Evolutionary conservation across 208 protist species (phyloP).

Genomic region (Acanthamoeba lenticulata): DNA sequence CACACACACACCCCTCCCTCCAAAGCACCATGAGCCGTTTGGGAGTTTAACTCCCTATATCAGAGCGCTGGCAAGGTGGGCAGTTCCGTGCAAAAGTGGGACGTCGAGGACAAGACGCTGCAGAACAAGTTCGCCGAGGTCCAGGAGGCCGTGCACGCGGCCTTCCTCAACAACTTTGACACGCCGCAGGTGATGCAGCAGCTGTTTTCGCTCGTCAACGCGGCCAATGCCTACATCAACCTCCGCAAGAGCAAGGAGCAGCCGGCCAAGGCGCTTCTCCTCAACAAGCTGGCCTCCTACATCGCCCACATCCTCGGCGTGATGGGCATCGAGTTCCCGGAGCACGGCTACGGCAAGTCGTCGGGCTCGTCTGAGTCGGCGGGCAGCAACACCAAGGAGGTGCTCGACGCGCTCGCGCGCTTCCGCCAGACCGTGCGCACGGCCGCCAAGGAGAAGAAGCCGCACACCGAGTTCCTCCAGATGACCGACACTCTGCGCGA

Average conservation of each 20-base stretch:
- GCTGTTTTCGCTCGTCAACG: conserved; percentile 88
- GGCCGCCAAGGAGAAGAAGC: conserved; percentile 67
- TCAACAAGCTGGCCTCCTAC: conserved; percentile 90
- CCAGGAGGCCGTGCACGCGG: conserved; percentile 89
- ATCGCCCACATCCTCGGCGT: conserved; percentile 93
- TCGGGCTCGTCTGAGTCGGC: not conserved
- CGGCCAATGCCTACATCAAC: conserved; percentile 90
- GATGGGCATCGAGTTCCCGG: conserved; percentile 89
- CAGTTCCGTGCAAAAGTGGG: not conserved
- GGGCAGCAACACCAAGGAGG: not conserved
- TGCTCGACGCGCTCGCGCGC: conserved; percentile 71
- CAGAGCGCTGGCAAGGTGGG: not conserved
- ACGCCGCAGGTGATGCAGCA: conserved; percentile 89
- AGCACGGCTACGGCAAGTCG: conserved; percentile 24
- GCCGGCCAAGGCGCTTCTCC: conserved; percentile 76
- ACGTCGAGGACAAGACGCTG: not conserved
- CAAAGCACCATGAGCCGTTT: no score
- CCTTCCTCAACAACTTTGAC: conserved; percentile 94
- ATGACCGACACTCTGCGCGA: conserved; percentile 75
- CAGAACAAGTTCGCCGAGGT: conserved; percentile 29
- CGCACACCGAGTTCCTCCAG: conserved; percentile 70
- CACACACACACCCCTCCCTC: not conserved
- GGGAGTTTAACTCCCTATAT: not conserved
- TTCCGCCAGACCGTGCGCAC: conserved; percentile 73
- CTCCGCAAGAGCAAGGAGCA: not conserved